Conservation (phyloP, 345 rosid genomes). For the Litchi chinensis region DNA sequence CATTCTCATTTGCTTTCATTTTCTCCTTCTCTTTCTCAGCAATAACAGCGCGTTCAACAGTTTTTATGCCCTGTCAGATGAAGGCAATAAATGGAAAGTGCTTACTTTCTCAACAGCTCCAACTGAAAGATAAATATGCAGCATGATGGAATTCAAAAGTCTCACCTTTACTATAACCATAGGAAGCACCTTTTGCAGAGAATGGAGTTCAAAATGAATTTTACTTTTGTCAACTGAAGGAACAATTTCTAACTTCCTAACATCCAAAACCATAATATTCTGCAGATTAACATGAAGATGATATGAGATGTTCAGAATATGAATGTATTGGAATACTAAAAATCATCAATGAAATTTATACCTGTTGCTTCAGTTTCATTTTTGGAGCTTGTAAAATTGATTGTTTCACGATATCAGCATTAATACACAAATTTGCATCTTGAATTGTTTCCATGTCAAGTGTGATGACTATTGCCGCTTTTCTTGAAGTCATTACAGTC, state of each 20-base stretch:
- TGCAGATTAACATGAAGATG: conserved; percentile 43
- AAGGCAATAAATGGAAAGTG: too few relatives aligned
- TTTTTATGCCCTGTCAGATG: conserved; percentile 75
- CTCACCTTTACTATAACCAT: conserved; percentile 74
- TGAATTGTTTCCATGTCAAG: conserved; percentile 71
- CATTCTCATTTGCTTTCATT: conserved; percentile 37
- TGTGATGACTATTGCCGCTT: conserved; percentile 64
- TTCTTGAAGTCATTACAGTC: conserved; percentile 75
- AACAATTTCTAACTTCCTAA: conserved; percentile 63
- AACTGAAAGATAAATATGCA: neutral
- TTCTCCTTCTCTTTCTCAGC: conserved; percentile 51
- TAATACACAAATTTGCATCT: conserved; percentile 65
- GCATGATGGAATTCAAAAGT: neutral
- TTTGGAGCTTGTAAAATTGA: conserved; percentile 38
- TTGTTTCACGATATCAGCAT: conserved; percentile 75
- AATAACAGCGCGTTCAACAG: conserved; percentile 81
- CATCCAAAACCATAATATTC: conserved; percentile 74
- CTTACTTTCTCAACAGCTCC: neutral
- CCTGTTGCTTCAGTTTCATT: conserved; percentile 49
- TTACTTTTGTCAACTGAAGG: conserved; percentile 58
- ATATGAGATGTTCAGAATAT: conserved; percentile 26
- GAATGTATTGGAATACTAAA: conserved; percentile 10
- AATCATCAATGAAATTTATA: conserved; percentile 27
- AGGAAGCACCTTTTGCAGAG: conserved; percentile 72
- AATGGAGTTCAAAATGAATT: conserved; percentile 72